phyloP scores from a whole-genome alignment of 169 alveolate species.

The Eimeria falciformis region DNA sequence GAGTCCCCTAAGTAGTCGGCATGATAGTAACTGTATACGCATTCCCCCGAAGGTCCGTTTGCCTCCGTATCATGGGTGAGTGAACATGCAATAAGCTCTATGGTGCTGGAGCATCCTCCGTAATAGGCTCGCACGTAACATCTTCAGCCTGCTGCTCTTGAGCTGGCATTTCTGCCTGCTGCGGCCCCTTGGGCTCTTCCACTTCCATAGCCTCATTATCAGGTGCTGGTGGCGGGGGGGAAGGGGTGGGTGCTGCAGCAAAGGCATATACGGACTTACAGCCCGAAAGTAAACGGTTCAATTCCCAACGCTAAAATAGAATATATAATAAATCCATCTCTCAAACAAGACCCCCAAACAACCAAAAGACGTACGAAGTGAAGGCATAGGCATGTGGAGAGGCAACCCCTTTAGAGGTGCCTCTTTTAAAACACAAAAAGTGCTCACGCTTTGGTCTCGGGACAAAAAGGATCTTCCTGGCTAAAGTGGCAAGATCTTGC shows the following conservation, averaged over 20 bases:
- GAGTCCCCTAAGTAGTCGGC: not conserved
- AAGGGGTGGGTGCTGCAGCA: not conserved
- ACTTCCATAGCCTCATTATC: not conserved
- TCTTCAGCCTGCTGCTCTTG: not conserved
- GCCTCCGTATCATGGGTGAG: not conserved
- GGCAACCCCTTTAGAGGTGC: no score
- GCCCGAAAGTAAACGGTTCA: not conserved
- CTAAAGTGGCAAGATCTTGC: not conserved
- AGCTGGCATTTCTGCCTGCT: not conserved
- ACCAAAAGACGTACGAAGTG: no score
- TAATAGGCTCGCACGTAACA: not conserved
- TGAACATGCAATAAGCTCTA: no score
- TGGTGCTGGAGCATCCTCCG: not conserved
- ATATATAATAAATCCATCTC: no score
- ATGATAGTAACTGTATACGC: not conserved
- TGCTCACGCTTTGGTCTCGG: conserved; percentile 5
- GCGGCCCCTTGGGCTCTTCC: not conserved
- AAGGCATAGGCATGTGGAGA: no score
- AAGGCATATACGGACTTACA: not conserved
- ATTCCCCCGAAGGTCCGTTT: not conserved
- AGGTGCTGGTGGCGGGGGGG: not conserved
- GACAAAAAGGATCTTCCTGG: not conserved
- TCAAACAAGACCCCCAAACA: no score
- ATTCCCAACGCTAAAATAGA: no score
- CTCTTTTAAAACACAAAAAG: not conserved